These are phyloP conservation scores for Rhodotorula sp. DNA, from an alignment of 1,284 basidiomycete genomes.

Conservation along the genomic window DNA sequence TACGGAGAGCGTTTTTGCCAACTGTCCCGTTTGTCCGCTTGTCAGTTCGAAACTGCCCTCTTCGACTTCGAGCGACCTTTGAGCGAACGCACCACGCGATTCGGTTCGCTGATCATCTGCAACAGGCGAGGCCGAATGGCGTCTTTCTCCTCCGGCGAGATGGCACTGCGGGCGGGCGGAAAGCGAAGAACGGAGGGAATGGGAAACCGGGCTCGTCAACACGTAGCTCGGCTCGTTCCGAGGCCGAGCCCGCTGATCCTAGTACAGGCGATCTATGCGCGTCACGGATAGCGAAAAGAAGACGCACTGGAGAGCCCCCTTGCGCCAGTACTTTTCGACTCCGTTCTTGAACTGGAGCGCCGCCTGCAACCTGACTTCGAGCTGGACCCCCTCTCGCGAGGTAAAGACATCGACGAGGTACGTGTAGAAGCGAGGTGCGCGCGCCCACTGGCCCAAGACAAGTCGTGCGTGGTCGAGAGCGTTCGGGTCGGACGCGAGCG, in stretches of 20 bases:
- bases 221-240: too few relatives aligned
- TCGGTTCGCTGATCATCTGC: constrained; percentile 39
- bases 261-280: too few relatives aligned
- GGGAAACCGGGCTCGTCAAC: neutral
- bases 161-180: constrained; percentile 17
- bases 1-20: constrained; percentile 41
- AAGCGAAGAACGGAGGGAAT: neutral
- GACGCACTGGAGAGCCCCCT: constrained; percentile 31
- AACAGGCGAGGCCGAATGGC: constrained; percentile 37
- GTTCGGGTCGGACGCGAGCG: constrained; percentile 30
- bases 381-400: constrained; percentile 3
- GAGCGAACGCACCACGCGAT: constrained; percentile 30
- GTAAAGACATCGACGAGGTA: constrained; percentile 38
- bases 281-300: too few relatives aligned
- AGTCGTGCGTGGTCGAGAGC: constrained; percentile 23
- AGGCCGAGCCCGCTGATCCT: neutral
- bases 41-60: neutral
- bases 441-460: constrained; percentile 32
- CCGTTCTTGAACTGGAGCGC: constrained; percentile 45
- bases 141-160: constrained; percentile 35
- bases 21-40: constrained; percentile 14
- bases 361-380: constrained; percentile 39
- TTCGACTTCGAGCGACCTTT: neutral
- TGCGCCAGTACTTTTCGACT: constrained; percentile 44
- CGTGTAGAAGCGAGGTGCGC: constrained; percentile 35